Percentiles rank a stretch among this genome's conserved stretches.
These are phyloP conservation scores for Ochromonadaceae sp. DNA, from an alignment of 352 stramenopile genomes.

Conservation along the genomic window DNA sequence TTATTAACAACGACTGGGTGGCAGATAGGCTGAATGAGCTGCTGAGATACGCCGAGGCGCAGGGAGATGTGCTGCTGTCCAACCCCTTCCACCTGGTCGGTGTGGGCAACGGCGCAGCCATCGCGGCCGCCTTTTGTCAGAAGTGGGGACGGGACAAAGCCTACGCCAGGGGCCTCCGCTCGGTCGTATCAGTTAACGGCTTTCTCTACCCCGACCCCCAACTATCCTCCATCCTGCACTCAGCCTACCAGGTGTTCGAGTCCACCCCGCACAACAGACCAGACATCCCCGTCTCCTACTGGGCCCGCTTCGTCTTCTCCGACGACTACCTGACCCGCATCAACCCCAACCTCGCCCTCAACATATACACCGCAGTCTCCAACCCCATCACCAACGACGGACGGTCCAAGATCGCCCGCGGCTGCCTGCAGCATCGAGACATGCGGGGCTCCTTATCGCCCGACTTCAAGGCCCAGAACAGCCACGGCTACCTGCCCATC, in stretches of 20 bases:
- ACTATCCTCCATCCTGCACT: conserved; percentile 33
- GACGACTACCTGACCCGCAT: conserved; percentile 62
- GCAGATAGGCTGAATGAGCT: conserved; percentile 60
- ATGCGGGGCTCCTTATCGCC: conserved; percentile 17
- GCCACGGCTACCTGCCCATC: background rate
- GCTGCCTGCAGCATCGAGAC: conserved; percentile 50
- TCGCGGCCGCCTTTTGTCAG: conserved; percentile 47
- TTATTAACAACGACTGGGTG: conserved; percentile 62
- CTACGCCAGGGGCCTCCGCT: conserved; percentile 40
- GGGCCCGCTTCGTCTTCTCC: conserved; percentile 73
- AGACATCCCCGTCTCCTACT: conserved; percentile 66
- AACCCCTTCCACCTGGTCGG: conserved; percentile 64
- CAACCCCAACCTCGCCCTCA: conserved; percentile 62
- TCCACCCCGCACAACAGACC: conserved; percentile 53
- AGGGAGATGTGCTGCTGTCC: conserved; percentile 44
- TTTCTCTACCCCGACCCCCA: conserved; percentile 43
- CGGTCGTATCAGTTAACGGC: conserved; percentile 57
- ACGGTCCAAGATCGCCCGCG: conserved; percentile 52
- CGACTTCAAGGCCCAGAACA: background rate
- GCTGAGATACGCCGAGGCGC: conserved; percentile 51
- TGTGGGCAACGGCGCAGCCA: conserved; percentile 64
- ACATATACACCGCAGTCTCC: conserved; percentile 74
- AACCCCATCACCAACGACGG: conserved; percentile 73
- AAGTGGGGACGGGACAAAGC: conserved; percentile 31
- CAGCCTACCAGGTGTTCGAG: conserved; percentile 54